Evolutionary conservation across 257 asterid genomes (phyloP).

Genomic region (Mitragyna speciosa): DNA sequence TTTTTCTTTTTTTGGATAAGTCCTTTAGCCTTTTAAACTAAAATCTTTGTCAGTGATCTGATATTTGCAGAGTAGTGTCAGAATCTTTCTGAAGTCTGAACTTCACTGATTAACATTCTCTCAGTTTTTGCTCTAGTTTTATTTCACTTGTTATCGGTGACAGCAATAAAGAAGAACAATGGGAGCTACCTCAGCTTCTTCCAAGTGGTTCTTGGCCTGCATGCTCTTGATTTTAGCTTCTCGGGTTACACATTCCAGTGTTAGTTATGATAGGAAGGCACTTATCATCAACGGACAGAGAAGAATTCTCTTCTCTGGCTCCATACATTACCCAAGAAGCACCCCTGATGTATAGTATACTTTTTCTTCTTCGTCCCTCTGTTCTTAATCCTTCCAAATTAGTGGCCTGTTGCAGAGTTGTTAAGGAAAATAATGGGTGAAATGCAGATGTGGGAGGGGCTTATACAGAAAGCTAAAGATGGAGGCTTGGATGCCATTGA

Average conservation of each 20-base stretch:
- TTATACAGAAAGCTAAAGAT: conserved; percentile 87
- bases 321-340: conserved; percentile 97
- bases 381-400: not conserved
- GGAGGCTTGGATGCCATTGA: conserved; percentile 92
- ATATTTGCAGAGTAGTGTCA: conserved; percentile 13
- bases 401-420: not conserved
- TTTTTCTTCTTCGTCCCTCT: not conserved
- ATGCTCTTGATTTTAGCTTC: conserved; percentile 34
- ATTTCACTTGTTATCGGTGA: not conserved
- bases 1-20: not conserved
- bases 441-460: conserved; percentile 98
- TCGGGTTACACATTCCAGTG: conserved; percentile 52
- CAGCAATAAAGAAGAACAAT: conserved; percentile 28
- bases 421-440: not conserved
- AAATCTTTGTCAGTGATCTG: conserved; percentile 19
- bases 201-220: conserved; percentile 41
- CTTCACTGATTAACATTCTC: not conserved
- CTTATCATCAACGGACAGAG: conserved; percentile 78
- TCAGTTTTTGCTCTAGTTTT: not conserved
- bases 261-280: conserved; percentile 69
- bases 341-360: conserved; percentile 64
- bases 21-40: conserved; percentile 4
- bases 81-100: conserved; percentile 16
- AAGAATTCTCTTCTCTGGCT: conserved; percentile 78
- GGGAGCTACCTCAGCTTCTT: conserved; percentile 53